Evolutionary conservation across 2,329 filamentous ascomycete species (phyloP), one percentile per base, ranked within the genome.

Genomic region (Hortaea werneckii): DNA sequence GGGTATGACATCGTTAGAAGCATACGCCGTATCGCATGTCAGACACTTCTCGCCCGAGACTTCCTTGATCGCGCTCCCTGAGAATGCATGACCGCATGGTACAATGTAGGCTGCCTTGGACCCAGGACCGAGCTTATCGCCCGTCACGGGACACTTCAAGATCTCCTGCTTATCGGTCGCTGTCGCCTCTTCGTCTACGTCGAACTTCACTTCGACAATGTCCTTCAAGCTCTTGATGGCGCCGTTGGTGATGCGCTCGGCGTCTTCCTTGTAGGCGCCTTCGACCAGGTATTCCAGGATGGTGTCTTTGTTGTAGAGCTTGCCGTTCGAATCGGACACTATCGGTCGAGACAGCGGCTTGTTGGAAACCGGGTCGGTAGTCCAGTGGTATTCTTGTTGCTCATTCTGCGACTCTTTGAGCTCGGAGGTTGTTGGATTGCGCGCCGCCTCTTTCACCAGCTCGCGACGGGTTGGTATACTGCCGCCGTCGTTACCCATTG

Each of bases 401-500:
- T 95, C 90, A 61, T 84, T 80, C 54, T 83, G 83, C 6, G 85
- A 83, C 53, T 92, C 88, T 70, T 96, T 96, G 47, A 95, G 71
- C 70, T 96, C 85, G 40, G 86, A 82, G 28, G 87, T 77, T 30
- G 85, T 94, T 20, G 85, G 85, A 43, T 81, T 77, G 58, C 87
- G 85, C 37, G 89, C 87, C 28, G 89, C 87, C 66, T 90, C 84
- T 68, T 94, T 94, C 65, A 98, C 92, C 40, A 98, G 85, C 67
- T 98, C 94, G 61, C 88, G 85, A 29, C 94, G 86, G 52, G 85
- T 96, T 5, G 92, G 92, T 56, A 98, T 98, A 56, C 87, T 80
- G 53, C 92, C 92, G 57, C 92, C 92, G 65, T 98, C 92, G 70
- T 98, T 98, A 64, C 92, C 92, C 92, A 98, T 95, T 37, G 7